phyloP scores from a whole-genome alignment of 1,284 basidiomycete genomes.

The Cryptococcus amylolentus region DNA sequence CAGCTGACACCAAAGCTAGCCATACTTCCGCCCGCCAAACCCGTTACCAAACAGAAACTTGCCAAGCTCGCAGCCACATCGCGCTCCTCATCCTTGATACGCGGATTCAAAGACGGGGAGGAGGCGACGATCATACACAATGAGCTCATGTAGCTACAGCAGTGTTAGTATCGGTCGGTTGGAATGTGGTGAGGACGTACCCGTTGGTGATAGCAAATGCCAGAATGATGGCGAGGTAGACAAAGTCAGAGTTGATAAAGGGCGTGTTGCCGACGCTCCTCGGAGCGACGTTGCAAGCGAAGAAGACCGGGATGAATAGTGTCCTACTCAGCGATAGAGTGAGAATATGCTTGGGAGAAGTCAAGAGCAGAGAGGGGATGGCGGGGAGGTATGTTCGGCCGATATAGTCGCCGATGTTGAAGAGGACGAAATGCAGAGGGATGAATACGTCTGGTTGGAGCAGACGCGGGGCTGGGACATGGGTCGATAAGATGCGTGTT shows the following conservation, averaged over 20 bases:
- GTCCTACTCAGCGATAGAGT: constrained; percentile 64
- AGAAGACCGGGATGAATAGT: constrained; percentile 72
- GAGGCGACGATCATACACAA: constrained; percentile 48
- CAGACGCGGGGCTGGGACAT: constrained; percentile 48
- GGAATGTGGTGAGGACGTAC: constrained; percentile 52
- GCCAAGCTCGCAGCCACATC: constrained; percentile 77
- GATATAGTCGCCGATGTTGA: constrained; percentile 65
- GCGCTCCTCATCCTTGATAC: constrained; percentile 59
- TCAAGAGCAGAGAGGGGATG: constrained; percentile 62
- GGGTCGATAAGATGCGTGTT: constrained; percentile 64
- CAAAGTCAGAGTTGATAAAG: constrained; percentile 60
- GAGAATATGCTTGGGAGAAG: constrained; percentile 62
- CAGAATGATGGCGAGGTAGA: constrained; percentile 71
- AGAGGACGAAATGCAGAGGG: constrained; percentile 49
- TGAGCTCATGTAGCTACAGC: constrained; percentile 35
- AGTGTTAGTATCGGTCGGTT: neutral
- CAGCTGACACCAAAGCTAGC: constrained; percentile 67
- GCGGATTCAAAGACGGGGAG: constrained; percentile 43
- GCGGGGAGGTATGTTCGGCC: constrained; percentile 69
- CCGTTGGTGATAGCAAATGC: constrained; percentile 74
- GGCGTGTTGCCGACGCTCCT: constrained; percentile 16
- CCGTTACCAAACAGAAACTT: constrained; percentile 72
- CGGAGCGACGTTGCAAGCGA: constrained; percentile 65
- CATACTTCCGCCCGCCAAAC: constrained; percentile 68
- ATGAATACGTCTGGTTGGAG: constrained; percentile 47